Conservation (phyloP, 2,329 filamentous ascomycete species). For the Dryadomyces quercivorus region DNA sequence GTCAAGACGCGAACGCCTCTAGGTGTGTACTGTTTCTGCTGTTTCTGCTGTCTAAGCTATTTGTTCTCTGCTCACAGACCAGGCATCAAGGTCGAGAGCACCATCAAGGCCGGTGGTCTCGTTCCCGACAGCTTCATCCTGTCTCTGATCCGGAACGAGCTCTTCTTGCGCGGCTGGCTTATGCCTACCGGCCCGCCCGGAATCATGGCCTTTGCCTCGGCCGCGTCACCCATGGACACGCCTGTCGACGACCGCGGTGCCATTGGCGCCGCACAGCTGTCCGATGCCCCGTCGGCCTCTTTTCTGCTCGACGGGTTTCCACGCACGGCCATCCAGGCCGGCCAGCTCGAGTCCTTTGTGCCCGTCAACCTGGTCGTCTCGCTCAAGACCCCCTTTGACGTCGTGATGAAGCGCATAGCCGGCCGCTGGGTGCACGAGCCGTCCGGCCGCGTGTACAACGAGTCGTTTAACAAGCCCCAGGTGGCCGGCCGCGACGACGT, state of each 20-base stretch:
- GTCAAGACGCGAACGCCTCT: constrained; percentile 78
- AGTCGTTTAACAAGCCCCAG: constrained; percentile 76
- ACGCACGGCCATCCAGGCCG: constrained; percentile 70
- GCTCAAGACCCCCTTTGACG: constrained; percentile 70
- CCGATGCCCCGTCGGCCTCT: constrained; percentile 65
- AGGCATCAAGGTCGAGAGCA: constrained; percentile 84
- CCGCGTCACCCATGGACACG: constrained; percentile 17
- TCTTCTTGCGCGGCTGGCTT: constrained; percentile 69
- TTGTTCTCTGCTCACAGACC: constrained; percentile 2
- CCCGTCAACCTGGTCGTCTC: constrained; percentile 94
- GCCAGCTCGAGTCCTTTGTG: constrained; percentile 63
- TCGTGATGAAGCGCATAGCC: constrained; percentile 81
- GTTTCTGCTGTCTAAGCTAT: too few relatives aligned
- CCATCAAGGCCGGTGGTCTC: constrained; percentile 80
- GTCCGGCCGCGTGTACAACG: constrained; percentile 90
- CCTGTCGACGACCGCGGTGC: constrained; percentile 19
- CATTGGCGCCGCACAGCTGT: constrained; percentile 20
- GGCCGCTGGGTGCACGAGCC: constrained; percentile 89
- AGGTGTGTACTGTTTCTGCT: constrained; percentile 39
- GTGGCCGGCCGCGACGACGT: constrained; percentile 75
- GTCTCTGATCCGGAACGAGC: constrained; percentile 81
- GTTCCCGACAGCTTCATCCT: constrained; percentile 88
- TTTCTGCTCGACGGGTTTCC: constrained; percentile 97
- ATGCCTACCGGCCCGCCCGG: background rate
- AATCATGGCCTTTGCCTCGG: background rate